These are phyloP conservation scores for Drechslerella coelobrocha DNA, from an alignment of 2,329 filamentous ascomycete genomes.

Conservation along the genomic window DNA sequence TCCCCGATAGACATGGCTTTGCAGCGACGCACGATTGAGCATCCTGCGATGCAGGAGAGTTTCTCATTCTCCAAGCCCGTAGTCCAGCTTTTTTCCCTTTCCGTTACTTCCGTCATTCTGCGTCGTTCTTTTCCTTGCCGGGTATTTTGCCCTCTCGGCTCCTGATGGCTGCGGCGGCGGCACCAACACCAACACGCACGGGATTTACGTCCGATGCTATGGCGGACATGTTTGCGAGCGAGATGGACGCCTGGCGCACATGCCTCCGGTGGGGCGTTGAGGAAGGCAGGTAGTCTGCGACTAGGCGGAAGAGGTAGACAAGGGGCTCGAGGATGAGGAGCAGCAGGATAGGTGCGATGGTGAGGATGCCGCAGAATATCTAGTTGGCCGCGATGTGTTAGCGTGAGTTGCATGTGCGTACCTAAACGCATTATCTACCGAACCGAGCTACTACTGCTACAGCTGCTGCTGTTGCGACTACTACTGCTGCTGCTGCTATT, in stretches of 20 bases:
- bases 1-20: too few relatives aligned
- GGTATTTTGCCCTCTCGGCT: too few relatives aligned
- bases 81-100: too few relatives aligned
- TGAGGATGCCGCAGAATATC: constrained; percentile 37
- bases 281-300: constrained; percentile 34
- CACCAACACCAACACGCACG: too few relatives aligned
- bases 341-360: constrained; percentile 35
- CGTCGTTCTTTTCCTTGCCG: too few relatives aligned
- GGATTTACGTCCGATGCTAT: too few relatives aligned
- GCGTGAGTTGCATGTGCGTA: not conserved
- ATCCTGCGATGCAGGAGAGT: too few relatives aligned
- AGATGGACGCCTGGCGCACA: constrained; percentile 19
- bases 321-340: constrained; percentile 41
- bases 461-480: not conserved
- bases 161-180: too few relatives aligned
- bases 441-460: not conserved
- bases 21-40: too few relatives aligned
- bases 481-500: not conserved
- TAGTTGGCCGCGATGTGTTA: constrained; percentile 1
- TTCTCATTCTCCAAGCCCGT: too few relatives aligned
- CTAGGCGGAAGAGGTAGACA: constrained; percentile 44
- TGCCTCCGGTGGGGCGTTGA: constrained; percentile 19
- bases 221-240: constrained; percentile 28
- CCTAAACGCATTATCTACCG: not conserved
- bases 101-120: too few relatives aligned